phyloP scores from a whole-genome alignment of 1,139 yeast genomes.

The Suhomyces bribrorum region DNA sequence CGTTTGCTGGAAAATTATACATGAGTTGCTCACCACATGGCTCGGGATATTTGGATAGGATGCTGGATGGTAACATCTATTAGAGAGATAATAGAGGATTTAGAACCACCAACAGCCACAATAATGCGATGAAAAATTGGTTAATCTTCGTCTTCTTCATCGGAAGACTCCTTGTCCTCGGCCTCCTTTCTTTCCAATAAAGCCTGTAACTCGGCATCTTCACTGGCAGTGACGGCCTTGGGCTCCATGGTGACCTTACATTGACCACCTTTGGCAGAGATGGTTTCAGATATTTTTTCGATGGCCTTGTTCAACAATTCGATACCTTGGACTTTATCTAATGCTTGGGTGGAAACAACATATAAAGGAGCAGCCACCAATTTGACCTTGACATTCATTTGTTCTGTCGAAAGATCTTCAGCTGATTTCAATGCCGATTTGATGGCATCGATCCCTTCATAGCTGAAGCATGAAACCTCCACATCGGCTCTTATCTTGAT shows the following conservation, averaged over 20 bases:
- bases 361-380: conserved; percentile 97
- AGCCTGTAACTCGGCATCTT: conserved; percentile 96
- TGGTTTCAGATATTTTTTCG: conserved; percentile 67
- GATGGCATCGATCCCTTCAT: conserved; percentile 98
- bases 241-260: conserved; percentile 97
- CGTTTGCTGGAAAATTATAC: too few relatives aligned
- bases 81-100: too few relatives aligned
- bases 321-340: conserved; percentile 88
- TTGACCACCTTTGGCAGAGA: conserved; percentile 76
- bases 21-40: too few relatives aligned
- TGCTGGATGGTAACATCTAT: too few relatives aligned
- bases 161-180: conserved; percentile 47
- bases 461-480: conserved; percentile 94
- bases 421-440: conserved; percentile 86
- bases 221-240: conserved; percentile 97
- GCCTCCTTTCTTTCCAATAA: conserved; percentile 64
- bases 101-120: too few relatives aligned
- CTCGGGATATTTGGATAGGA: too few relatives aligned
- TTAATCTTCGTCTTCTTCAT: conserved; percentile 46
- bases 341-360: conserved; percentile 88
- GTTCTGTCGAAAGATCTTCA: conserved; percentile 80
- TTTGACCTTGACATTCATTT: conserved; percentile 84
- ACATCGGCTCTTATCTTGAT: conserved; percentile 97
- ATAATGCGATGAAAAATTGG: too few relatives aligned
- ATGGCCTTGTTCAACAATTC: conserved; percentile 78